Conservation (phyloP, 345 rosid genomes). For the Rhizophora mangle region DNA sequence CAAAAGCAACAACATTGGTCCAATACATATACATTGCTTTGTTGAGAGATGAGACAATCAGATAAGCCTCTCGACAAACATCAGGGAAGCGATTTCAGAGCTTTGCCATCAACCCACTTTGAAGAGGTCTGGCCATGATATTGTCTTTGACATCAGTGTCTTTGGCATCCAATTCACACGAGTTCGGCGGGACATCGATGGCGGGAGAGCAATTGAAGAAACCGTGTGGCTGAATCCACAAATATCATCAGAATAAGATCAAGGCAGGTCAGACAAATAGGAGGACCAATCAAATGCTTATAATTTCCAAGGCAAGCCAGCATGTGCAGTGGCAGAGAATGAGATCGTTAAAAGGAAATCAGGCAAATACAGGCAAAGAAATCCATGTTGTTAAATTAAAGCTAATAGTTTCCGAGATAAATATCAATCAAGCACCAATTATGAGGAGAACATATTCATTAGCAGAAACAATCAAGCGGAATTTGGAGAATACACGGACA, state of each 20-base stretch:
- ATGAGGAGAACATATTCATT: too few species aligned
- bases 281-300: not conserved
- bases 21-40: not conserved
- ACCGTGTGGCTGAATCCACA: conserved; percentile 76
- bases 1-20: not conserved
- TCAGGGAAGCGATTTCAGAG: conserved; percentile 39
- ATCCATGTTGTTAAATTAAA: too few species aligned
- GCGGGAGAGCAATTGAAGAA: conserved; percentile 96
- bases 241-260: not conserved
- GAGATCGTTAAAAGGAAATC: not conserved
- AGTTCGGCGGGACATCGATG: conserved; percentile 81
- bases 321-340: not conserved
- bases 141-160: conserved; percentile 61
- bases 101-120: conserved; percentile 56
- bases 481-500: too few species aligned
- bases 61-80: too few species aligned
- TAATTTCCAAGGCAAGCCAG: too few species aligned
- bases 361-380: too few species aligned
- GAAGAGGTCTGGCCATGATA: conserved; percentile 40
- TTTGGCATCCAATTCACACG: conserved; percentile 64
- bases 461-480: too few species aligned
- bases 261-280: not conserved
- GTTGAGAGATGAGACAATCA: not conserved
- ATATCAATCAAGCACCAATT: not conserved
- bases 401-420: too few species aligned